A percentile compares a stretch with the other conserved stretches of the same genome.
These are phyloP conservation scores for Alternaria arborescens DNA, from an alignment of 2,329 filamentous ascomycete genomes.

Conservation along the genomic window DNA sequence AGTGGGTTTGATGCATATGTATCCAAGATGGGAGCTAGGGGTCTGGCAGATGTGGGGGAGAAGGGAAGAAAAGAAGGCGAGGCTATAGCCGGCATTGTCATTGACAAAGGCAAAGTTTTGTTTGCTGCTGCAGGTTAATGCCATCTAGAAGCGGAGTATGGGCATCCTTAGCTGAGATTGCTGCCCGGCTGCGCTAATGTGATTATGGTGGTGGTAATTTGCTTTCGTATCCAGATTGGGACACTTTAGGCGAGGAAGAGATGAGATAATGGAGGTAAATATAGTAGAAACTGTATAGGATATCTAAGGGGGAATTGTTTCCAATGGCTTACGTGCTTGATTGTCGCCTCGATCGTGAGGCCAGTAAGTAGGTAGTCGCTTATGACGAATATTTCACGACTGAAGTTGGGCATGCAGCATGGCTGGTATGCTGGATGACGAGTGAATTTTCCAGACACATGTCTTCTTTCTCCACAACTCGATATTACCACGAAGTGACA, in stretches of 20 bases:
- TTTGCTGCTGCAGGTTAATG: not conserved
- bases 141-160: not conserved
- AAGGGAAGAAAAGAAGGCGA: not conserved
- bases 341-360: not conserved
- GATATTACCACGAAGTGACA: not conserved
- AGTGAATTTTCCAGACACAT: not conserved
- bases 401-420: not conserved
- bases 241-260: not conserved
- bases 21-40: not conserved
- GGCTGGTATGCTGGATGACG: not conserved
- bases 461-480: not conserved
- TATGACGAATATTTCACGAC: not conserved
- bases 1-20: not conserved
- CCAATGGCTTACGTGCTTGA: not conserved
- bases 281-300: not conserved
- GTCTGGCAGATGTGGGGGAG: not conserved
- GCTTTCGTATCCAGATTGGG: not conserved
- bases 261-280: not conserved
- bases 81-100: too few relatives aligned
- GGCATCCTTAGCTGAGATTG: not conserved
- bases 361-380: not conserved
- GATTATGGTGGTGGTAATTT: not conserved
- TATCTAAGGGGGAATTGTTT: not conserved
- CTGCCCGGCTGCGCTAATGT: not conserved
- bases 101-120: not conserved